These are phyloP conservation scores for Bacidia gigantensis DNA, from an alignment of 495 filamentous ascomycete species.

Conservation along the genomic window DNA sequence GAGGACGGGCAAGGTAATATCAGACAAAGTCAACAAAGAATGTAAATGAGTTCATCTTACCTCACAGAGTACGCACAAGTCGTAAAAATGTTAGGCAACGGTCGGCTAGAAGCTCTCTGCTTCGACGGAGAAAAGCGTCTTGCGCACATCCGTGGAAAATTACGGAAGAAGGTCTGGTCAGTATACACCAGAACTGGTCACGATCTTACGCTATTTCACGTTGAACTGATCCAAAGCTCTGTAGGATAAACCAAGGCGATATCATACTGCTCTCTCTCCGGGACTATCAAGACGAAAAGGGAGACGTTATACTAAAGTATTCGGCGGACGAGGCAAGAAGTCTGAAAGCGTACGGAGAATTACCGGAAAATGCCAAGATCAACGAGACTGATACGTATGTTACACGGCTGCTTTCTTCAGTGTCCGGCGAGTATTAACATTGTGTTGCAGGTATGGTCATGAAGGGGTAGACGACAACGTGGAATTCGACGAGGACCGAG, in stretches of 20 bases:
- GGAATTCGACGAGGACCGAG: constrained; percentile 45
- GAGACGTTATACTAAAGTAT: constrained; percentile 98
- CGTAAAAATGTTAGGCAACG: constrained; percentile 97
- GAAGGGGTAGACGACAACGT: constrained; percentile 46
- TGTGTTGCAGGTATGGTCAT: constrained; percentile 30
- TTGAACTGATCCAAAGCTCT: too few species aligned
- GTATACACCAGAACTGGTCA: constrained; percentile 9
- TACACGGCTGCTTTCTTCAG: constrained; percentile 3
- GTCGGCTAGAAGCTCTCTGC: constrained; percentile 88
- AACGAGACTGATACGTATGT: constrained; percentile 93
- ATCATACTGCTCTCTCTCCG: constrained; percentile 94
- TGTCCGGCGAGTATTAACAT: background rate
- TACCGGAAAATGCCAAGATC: constrained; percentile 97
- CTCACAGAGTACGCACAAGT: constrained; percentile 90
- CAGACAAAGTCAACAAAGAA: background rate
- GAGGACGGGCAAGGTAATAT: constrained; percentile 81
- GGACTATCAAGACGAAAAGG: constrained; percentile 98
- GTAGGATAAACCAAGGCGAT: constrained; percentile 98
- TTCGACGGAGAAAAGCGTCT: constrained; percentile 87
- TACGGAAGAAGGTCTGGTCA: constrained; percentile 82
- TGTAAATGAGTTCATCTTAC: background rate
- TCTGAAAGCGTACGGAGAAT: constrained; percentile 90
- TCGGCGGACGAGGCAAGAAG: constrained; percentile 89
- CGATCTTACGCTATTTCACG: constrained; percentile 20
- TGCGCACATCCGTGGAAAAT: constrained; percentile 82